Base-by-base conservation (phyloP, 2,329 filamentous ascomycete genomes). In the Annulohypoxylon truncatum region DNA sequence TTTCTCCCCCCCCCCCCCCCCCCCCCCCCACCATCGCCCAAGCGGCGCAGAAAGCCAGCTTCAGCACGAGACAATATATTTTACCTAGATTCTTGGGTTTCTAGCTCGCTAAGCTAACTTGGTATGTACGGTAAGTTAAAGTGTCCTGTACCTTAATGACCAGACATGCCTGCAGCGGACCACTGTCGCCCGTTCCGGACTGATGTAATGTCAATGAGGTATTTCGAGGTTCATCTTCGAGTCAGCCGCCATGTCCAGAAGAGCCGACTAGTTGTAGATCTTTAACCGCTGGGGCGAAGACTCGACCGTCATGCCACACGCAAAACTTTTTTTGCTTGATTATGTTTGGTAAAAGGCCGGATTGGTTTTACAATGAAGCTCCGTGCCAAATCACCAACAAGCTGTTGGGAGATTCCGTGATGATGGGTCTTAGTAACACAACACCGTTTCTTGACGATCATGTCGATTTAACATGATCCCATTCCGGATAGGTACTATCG, bases 151-250 rank as follows among this genome's bases (percentile, higher is more conserved):
- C 31, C 31, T 35, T 51, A 40, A 56, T 40, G 53, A 55, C 58
- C 58, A 55, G 51, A 52, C 55, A 53, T 64, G 56, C 47, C 50
- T 56, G 18, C 33, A 60, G 44, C 52, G 61, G 55, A 61, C 26
- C 55, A 54, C 46, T 35, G 22, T 53, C 54, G 65, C 61, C 61
- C 57, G 61, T 61, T 66, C 66, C 51, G 60, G 62, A 57, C 66
- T 63, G 55, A 53, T 61, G 52, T 57, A 65, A 66, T 63, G 54
- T 64, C 50, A 65, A 66, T 63, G 54, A 66, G 53, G 55, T 69
- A 59, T 69, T 66, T 61, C 55, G 64, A 69, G 48, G 24, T 53
- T 46, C 46, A 42, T 20, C 58, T 26, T 57, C 62, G 66, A 66
- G 66, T 66, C 66, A 66, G 62, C 63, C 31, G 56, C 61, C 65